These are phyloP conservation scores for Karstenula rhodostoma DNA, from an alignment of 2,329 filamentous ascomycete genomes.

Conservation along the genomic window DNA sequence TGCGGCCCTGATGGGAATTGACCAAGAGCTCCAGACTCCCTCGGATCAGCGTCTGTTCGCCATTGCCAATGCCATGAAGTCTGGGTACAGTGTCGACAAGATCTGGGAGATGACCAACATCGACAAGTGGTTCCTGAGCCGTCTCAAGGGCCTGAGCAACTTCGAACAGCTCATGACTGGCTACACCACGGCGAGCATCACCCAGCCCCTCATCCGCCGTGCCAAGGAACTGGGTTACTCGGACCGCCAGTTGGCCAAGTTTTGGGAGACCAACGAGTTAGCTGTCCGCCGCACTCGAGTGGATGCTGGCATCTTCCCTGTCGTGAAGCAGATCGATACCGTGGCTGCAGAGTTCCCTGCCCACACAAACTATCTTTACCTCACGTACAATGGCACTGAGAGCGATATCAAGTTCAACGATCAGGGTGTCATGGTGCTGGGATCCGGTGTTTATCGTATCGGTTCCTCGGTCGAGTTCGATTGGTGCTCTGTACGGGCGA, in stretches of 20 bases:
- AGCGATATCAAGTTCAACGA: constrained; percentile 87
- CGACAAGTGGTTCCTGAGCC: constrained; percentile 97
- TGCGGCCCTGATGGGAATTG: constrained; percentile 85
- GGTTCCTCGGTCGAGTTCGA: constrained; percentile 98
- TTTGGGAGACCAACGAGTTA: constrained; percentile 93
- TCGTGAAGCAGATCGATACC: constrained; percentile 98
- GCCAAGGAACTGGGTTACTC: constrained; percentile 96
- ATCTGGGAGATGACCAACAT: constrained; percentile 99
- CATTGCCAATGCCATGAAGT: constrained; percentile 96
- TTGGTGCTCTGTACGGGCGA: constrained; percentile 96
- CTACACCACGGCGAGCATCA: constrained; percentile 72
- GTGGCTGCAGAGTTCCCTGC: constrained; percentile 97
- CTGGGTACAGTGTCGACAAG: constrained; percentile 92
- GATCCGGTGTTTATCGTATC: constrained; percentile 95
- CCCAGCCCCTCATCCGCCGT: constrained; percentile 73
- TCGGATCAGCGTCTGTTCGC: constrained; percentile 97
- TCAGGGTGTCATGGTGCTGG: constrained; percentile 93
- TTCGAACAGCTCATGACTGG: constrained; percentile 81
- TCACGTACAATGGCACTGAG: constrained; percentile 92
- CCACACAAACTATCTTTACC: constrained; percentile 93
- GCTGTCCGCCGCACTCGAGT: constrained; percentile 83
- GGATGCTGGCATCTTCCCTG: constrained; percentile 85
- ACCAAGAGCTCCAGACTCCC: constrained; percentile 94
- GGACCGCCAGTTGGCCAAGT: constrained; percentile 91
- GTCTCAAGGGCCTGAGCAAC: constrained; percentile 88